Base-by-base conservation (phyloP, 2,329 filamentous ascomycete genomes). In the Chaetoscypha palmicola region DNA sequence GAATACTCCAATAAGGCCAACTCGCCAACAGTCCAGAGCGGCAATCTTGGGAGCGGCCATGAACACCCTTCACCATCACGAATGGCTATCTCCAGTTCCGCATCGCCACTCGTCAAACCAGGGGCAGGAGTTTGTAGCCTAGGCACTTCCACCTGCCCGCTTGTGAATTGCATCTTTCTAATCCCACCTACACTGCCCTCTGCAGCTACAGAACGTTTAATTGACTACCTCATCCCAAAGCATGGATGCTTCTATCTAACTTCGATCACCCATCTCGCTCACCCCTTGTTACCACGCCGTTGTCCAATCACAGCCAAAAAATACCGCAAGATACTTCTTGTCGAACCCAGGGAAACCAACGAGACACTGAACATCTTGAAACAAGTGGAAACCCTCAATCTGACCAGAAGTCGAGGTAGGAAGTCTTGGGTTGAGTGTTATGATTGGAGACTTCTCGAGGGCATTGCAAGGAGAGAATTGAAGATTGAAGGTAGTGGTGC, bases 401-500 rank as follows among this genome's bases (percentile, higher is more conserved):
- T 61, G 14, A 55, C 38, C 37, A 43, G 53, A 21, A 44, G 45
- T 9, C 53, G 53, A 3, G 58, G 58, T 4, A 54, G 55, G 28
- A 56, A 55, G 12, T 55, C 60, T 34, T 60, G 55, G 39, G 55
- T 66, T 1, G 51, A 59, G 16, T 58, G 63, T 0, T 67, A 58
- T 37, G 66, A 69, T 56, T 69, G 66, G 66, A 51, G 62, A 4
- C 50, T 67, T 0, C 34, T 68, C 14, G 65, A 68, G 53, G 62
- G 66, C 16, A 53, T 74, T 8, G 61, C 59, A 2, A 64, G 14
- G 10, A 11, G 23, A 64, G 24, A 45, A 62, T 33, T 71, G 75
- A 43, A 60, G 62, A 33, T 57, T 64, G 3, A 54, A 52, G 21
- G 51, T 51, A 14, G 63, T 63, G 36, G 55, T 10, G 3, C 47